Conservation (phyloP, 176 grass and related monocot genomes). For the Melocanna baccifera region DNA sequence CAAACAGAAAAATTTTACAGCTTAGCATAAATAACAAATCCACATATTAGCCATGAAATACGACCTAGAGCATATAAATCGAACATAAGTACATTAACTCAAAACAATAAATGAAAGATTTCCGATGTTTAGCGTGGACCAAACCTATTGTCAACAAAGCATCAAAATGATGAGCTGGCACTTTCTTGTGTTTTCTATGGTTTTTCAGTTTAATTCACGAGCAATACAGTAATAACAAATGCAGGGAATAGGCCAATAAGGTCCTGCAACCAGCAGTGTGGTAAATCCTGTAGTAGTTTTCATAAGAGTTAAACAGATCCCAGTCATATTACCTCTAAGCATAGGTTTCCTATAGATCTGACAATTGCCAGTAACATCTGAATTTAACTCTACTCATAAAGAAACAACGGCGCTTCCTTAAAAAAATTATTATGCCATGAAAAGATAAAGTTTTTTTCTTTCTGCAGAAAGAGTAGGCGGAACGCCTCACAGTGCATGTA, state of each 20-base stretch:
- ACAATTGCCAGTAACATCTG: background rate
- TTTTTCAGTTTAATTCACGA: background rate
- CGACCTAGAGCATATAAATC: constrained; percentile 4
- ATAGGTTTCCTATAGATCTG: background rate
- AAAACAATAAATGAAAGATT: constrained; percentile 8
- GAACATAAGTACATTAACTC: background rate
- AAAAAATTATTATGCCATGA: background rate
- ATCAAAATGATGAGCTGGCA: constrained; percentile 9
- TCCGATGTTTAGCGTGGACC: background rate
- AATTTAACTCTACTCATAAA: constrained; percentile 5
- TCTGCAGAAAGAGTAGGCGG: background rate
- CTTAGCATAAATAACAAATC: constrained; percentile 23
- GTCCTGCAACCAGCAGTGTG: background rate
- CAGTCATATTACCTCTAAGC: background rate
- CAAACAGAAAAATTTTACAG: background rate
- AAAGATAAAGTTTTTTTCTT: background rate
- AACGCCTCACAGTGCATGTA: constrained; percentile 1
- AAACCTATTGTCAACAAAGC: constrained; percentile 10
- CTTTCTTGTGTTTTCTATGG: background rate
- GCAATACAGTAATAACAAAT: background rate
- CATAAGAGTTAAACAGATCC: background rate
- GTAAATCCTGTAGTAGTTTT: background rate
- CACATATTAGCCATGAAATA: background rate
- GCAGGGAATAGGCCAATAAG: background rate
- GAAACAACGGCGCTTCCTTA: background rate